Evolutionary conservation across 192 early-diverging fungal genomes (phyloP).

Genomic region (Gorgonomyces haynaldii): DNA sequence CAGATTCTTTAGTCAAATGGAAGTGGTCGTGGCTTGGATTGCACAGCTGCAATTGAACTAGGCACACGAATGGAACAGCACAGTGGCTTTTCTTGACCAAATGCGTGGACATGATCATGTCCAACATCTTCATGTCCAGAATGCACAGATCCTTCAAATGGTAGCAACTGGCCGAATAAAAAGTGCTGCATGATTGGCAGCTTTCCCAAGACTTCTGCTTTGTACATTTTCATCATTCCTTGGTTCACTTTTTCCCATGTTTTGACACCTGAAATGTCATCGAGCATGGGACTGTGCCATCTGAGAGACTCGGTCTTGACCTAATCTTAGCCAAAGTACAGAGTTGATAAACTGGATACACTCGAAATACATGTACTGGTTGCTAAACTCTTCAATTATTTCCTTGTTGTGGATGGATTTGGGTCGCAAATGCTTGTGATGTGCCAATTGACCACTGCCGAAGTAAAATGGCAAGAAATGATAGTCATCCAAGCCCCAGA

Average conservation of each 20-base stretch:
- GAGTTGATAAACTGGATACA: conserved; percentile 89
- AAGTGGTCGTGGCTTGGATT: conserved; percentile 20
- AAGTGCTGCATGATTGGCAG: conserved; percentile 96
- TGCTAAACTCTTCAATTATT: conserved; percentile 76
- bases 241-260: conserved; percentile 78
- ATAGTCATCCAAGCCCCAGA: conserved; percentile 99
- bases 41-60: conserved; percentile 3
- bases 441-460: conserved; percentile 16
- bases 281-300: conserved; percentile 88
- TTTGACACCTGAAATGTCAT: conserved; percentile 82
- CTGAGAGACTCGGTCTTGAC: conserved; percentile 31
- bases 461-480: conserved; percentile 86
- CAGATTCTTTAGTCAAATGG: conserved; percentile 39
- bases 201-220: conserved; percentile 71
- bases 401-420: conserved; percentile 89
- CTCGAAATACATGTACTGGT: conserved; percentile 91
- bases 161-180: conserved; percentile 72
- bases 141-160: conserved; percentile 54
- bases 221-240: conserved; percentile 92
- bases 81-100: conserved; percentile 46
- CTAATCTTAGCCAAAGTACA: conserved; percentile 29
- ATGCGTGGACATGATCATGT: conserved; percentile 50
- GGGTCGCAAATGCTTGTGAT: conserved; percentile 83
- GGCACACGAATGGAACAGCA: conserved; percentile 2
- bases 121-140: conserved; percentile 39